Base-by-base conservation (phyloP, 2,329 filamentous ascomycete genomes). In the Penicillium crustosum region DNA sequence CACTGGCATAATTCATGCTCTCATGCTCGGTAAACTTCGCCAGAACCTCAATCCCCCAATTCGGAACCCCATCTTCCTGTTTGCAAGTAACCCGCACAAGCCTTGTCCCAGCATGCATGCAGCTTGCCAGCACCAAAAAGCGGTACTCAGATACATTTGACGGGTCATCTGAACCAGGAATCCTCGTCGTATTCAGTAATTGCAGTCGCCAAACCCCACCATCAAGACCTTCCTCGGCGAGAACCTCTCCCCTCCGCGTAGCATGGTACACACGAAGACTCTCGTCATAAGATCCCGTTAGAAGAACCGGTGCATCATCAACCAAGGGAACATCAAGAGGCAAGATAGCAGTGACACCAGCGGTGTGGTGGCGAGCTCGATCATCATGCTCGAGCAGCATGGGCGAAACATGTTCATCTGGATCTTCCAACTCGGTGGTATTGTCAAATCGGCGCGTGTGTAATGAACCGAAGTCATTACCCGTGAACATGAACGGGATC, bases 211-310 rank as follows among this genome's bases (percentile, higher is more conserved):
- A 99, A 2, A 97, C 93, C 1, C 93, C 93, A 25, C 89, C 92
- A 2, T 81, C 85, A 0, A 97, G 81, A 51, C 89, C 81, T 51
- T 81, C 66, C 59, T 91, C 86, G 0, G 85, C 82, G 6, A 92
- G 81, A 3, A 88, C 75, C 33, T 79, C 79, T 5, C 78, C 75
- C 17, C 77, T 57, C 6, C 67, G 66, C 6, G 63, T 71, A 25
- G 66, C 66, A 59, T 73, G 70, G 49, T 81, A 79, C 2, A 96
- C 79, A 13, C 93, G 85, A 19, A 97, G 79, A 60, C 82, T 80
- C 66, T 97, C 93, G 67, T 97, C 94, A 69, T 97, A 99, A 70
- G 91, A 95, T 4, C 94, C 94, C 0, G 93, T 97, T 3, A 96
- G 68, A 2, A 96, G 74, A 5, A 94, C 69, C 4, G 81, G 79